Evolutionary conservation across 352 stramenopile species (phyloP).

Genomic region (Lagenidium giganteum): DNA sequence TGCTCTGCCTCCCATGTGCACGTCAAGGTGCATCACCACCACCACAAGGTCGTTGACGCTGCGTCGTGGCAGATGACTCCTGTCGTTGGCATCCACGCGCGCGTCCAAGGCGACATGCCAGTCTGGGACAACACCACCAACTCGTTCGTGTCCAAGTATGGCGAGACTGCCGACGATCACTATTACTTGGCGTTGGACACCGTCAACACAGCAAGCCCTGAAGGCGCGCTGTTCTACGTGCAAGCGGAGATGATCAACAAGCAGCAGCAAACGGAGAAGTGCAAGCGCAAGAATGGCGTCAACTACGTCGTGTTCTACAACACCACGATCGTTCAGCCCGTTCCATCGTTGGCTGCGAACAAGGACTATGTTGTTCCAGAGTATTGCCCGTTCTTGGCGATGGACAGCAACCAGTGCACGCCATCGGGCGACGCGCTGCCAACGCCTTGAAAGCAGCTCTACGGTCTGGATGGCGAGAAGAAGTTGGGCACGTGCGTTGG

Average conservation of each 20-base stretch:
- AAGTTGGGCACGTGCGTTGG: slow-evolving; percentile 66
- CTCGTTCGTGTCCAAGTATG: slow-evolving; percentile 36
- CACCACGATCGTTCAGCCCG: slow-evolving; percentile 51
- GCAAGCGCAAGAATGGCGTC: slow-evolving; percentile 48
- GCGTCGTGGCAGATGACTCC: slow-evolving; percentile 43
- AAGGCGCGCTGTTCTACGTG: slow-evolving; percentile 21
- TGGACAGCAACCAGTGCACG: slow-evolving; percentile 62
- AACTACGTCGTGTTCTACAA: slow-evolving; percentile 78
- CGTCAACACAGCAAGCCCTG: slow-evolving; percentile 24
- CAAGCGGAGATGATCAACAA: slow-evolving; percentile 24
- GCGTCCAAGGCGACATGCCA: slow-evolving; percentile 50
- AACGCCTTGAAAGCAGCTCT: slow-evolving; percentile 53
- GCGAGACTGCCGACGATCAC: slow-evolving; percentile 24
- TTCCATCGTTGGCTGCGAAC: slow-evolving; percentile 51
- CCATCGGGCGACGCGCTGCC: slow-evolving; percentile 30
- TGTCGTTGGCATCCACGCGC: slow-evolving; percentile 53
- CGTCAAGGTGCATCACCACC: no score
- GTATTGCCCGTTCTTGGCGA: slow-evolving; percentile 62
- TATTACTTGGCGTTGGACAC: slow-evolving; percentile 17
- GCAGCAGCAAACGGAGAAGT: slow-evolving; percentile 9
- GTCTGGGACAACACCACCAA: slow-evolving; percentile 35
- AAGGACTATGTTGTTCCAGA: slow-evolving; percentile 50
- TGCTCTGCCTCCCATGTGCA: no score
- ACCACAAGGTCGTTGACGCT: not conserved
- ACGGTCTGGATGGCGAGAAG: slow-evolving; percentile 48